Evolutionary conservation across 345 rosid genomes (phyloP), one percentile per base, ranked within the genome.

Genomic region (Anacardium occidentale): DNA sequence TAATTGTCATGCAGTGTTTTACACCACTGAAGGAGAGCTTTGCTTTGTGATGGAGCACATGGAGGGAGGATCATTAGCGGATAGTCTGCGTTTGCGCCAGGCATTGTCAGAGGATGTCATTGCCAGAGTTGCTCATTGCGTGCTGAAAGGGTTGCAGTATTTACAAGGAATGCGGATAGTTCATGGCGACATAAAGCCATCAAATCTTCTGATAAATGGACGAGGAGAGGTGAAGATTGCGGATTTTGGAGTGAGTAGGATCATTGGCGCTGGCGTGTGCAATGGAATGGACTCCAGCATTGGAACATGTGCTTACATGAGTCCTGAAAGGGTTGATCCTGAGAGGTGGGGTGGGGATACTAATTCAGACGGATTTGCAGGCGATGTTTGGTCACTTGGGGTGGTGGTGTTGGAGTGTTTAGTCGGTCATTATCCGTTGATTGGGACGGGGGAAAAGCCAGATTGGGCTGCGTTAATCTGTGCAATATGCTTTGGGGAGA

Each of bases 251-350:
- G 32, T 29, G 32, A 29, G 32, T 29, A 29, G 32, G 32, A 29
- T 29, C 32, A 29, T 29, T 29, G 32, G 32, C 32, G 3, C 32
- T 29, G 32, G 32, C 32, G 32, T 29, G 32, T 29, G 32, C 32
- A 29, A 70, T 9, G 60, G 65, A 0, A 14, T 56, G 6, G 81
- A 83, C 22, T 50, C 74, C 18, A 76, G 56, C 53, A 74, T 78
- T 83, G 92, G 97, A 20, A 89, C 97, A 1, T 81, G 87, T 68
- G 92, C 90, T 24, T 89, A 86, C 62, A 91, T 87, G 94, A 89
- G 92, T 68, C 91, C 91, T 0, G 94, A 89, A 72, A 80, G 92
- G 62, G 32, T 87, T 15, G 91, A 89, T 74, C 86, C 84, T 10
- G 87, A 86, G 22, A 62, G 76, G 47, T 89, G 88, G 90, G 81